Evolutionary conservation across 176 grass and related monocot genomes (phyloP), one percentile per base, ranked within the genome.

Genomic region (Carex kokanica): DNA sequence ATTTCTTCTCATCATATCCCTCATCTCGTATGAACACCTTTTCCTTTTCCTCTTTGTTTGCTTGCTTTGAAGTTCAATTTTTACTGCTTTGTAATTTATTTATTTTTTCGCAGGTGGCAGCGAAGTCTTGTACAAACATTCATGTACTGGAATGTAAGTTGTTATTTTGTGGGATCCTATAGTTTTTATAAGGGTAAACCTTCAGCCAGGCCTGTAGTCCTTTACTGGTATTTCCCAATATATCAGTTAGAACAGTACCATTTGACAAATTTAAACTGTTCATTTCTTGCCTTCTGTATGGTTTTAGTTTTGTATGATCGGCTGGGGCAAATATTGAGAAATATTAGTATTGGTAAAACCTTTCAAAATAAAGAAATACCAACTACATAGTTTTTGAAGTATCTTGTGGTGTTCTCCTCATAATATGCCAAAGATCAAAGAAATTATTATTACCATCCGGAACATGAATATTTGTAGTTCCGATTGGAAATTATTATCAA

Each of bases 101-200:
- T 85, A 17, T 85, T 56, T 87, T 86, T 36, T 73, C 16, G 64
- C 92, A 98, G 95, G 79, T 87, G 86, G 59, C 91, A 86, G 47
- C 81, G 95, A 56, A 98, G 91, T 78, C 81, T 98, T 89, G 88
- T 95, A 56, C 92, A 98, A 81, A 90, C 92, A 80, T 91, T 95
- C 85, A 91, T 98, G 82, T 98, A 98, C 60, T 93, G 92, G 84
- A 91, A 93, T 94, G 95, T 98, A 80, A 90, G 89, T 91, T 87
- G 27, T 78, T 56, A 78, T 78, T 78, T 77, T 78, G 14, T 2
- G 0, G 51, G 6, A 18, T 78, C 17, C 13, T 32, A 1, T 55
- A 15, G 49, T 13, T n/a, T 84, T 81, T 43, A 84, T 78, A 24
- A 45, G 2, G 18, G 72, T 67, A 38, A 77, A 52, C 2, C 16